Percentiles rank a stretch among this genome's conserved stretches.
Conservation (phyloP, 495 filamentous ascomycete species). For the Poronia punctata region DNA sequence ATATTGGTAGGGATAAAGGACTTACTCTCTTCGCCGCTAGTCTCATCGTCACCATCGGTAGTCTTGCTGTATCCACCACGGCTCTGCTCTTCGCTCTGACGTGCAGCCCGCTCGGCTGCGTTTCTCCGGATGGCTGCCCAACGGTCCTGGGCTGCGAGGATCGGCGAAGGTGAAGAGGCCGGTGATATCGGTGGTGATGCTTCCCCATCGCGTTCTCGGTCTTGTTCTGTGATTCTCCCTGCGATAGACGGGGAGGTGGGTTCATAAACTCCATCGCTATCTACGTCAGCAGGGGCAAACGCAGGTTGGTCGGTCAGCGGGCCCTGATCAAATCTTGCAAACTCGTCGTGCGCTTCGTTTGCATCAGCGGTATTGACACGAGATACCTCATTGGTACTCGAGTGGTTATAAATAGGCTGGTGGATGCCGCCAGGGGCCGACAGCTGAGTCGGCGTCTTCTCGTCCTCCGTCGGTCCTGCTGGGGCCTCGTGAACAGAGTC, state of each 20-base stretch:
- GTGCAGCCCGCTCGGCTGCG: slow-evolving; percentile 69
- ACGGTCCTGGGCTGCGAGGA: slow-evolving; percentile 52
- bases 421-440: slow-evolving; percentile 9
- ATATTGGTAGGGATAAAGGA: slow-evolving; percentile 10
- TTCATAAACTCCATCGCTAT: slow-evolving; percentile 36
- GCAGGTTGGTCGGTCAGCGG: slow-evolving; percentile 81
- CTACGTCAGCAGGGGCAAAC: slow-evolving; percentile 66
- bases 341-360: slow-evolving; percentile 59
- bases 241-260: slow-evolving; percentile 41
- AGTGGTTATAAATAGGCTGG: slow-evolving; percentile 42
- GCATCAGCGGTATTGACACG: slow-evolving; percentile 60
- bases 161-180: slow-evolving; percentile 24
- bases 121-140: slow-evolving; percentile 97
- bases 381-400: slow-evolving; percentile 50
- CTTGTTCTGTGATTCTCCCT: slow-evolving; percentile 15
- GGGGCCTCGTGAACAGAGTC: slow-evolving; percentile 22
- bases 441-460: slow-evolving; percentile 25
- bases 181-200: too few species aligned
- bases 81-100: slow-evolving; percentile 55
- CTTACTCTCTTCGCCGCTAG: slow-evolving; percentile 94
- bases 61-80: slow-evolving; percentile 44
- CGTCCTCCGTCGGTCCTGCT: slow-evolving; percentile 18
- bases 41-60: slow-evolving; percentile 67
- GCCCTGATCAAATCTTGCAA: slow-evolving; percentile 84
- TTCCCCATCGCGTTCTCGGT: slow-evolving; percentile 18